Conservation (phyloP, 306 rosid species). For the Malus orientalis region DNA sequence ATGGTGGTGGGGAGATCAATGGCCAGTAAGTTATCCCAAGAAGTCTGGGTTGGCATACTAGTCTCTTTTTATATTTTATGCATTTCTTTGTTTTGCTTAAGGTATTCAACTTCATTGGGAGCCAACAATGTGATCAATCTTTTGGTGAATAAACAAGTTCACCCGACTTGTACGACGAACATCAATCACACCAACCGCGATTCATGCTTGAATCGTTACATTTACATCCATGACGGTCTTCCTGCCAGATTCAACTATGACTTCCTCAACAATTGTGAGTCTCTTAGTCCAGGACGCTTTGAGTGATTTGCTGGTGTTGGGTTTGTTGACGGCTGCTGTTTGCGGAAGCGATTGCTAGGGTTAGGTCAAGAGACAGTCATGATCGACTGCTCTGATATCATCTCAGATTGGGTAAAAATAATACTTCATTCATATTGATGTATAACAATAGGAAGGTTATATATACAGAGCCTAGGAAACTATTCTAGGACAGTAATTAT, state of each 20-base stretch:
- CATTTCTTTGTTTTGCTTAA: constrained; percentile 25
- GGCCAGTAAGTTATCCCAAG: constrained; percentile 17
- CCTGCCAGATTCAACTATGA: constrained; percentile 59
- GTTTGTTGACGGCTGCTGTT: background rate
- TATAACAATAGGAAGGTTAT: background rate
- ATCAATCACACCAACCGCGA: constrained; percentile 12
- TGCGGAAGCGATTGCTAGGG: background rate
- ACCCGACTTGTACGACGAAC: constrained; percentile 3
- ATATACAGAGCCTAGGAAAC: background rate
- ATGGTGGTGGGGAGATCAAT: background rate
- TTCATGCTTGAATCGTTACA: constrained; percentile 53
- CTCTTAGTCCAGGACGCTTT: constrained; percentile 38
- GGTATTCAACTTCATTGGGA: constrained; percentile 26
- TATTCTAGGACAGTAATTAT: background rate
- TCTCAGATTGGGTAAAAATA: background rate
- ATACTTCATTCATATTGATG: background rate
- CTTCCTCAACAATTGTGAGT: constrained; percentile 42
- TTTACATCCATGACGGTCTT: constrained; percentile 49
- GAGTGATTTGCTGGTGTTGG: background rate
- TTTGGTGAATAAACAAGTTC: constrained; percentile 8
- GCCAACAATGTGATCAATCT: constrained; percentile 9
- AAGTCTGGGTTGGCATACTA: constrained; percentile 36
- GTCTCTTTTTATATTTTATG: constrained; percentile 27
- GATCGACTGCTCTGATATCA: background rate
- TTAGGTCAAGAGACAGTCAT: background rate